Base-by-base conservation (phyloP, 1,284 basidiomycete genomes). In the Ceratobasidium sp. region DNA sequence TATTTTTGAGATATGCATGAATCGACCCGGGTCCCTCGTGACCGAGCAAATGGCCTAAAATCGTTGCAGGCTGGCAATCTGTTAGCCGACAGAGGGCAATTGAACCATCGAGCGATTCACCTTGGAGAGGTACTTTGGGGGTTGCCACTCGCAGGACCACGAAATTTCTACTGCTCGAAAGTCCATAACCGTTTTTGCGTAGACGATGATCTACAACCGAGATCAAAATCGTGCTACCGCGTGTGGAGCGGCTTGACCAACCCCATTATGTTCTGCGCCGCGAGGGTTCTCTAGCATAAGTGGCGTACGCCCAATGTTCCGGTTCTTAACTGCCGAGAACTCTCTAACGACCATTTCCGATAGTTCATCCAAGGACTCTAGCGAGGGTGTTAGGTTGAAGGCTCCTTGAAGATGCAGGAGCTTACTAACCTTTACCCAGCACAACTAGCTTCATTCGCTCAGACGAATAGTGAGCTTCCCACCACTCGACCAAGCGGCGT, bases 1-100 rank as follows among this genome's bases (percentile, higher is more conserved):
- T 91, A 76, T 86, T 84, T 83, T 98, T 99, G 74, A 99, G 84
- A 80, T 95, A 94, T 0, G 94, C 94, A 76, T 96, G 86, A 51
- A 99, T 83, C 0, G 95, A 98, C 0, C 97, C 97, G 46, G 92
- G 89, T 3, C 97, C 98, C 82, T 99, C 98, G 80, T 99, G 96
- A 0, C 97, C 97, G 60, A 98, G 82, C 78, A 97, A 90, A 80
- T 98, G 94, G 1, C 89, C 86, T 21, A 99, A 79, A 79, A 95
- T 92, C 75, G 87, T 83, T 2, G 85, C 88, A 1, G 97, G 96
- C 83, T 86, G 76, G 33, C 70, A 56, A 25, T 33, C 21, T 53
- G 30, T 53, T 25, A 72, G 25, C 25, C 51, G 46, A 18, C 12
- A 33, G 48, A 33, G 33, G 5, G 33, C 36, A 30, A 7, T 14